Evolutionary conservation across 805 yeast species (phyloP).

Genomic region (Barnettozyma botsteinii): DNA sequence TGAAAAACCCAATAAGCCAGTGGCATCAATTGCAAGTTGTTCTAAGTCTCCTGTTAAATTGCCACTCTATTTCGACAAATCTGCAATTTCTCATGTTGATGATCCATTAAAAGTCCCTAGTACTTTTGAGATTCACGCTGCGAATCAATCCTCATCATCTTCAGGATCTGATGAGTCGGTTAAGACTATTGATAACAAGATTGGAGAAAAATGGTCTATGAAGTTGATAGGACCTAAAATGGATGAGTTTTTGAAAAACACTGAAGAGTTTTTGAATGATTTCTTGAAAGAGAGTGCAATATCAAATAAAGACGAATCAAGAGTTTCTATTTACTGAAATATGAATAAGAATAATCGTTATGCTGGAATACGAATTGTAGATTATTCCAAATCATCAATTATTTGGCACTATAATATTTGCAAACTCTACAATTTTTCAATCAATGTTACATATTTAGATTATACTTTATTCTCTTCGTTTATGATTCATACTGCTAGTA

Average conservation of each 20-base stretch:
- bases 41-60: not conserved
- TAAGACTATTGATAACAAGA: too few relatives aligned
- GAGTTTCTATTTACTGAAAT: too few relatives aligned
- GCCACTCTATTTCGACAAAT: not conserved
- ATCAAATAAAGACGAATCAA: too few relatives aligned
- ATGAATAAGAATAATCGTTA: too few relatives aligned
- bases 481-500: too few relatives aligned
- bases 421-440: too few relatives aligned
- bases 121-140: not conserved
- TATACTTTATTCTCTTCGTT: too few relatives aligned
- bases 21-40: not conserved
- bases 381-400: too few relatives aligned
- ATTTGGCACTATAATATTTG: too few relatives aligned
- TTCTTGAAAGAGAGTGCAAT: not conserved
- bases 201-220: not conserved
- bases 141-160: not conserved
- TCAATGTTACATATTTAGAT: too few relatives aligned
- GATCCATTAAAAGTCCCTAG: constrained; percentile 4
- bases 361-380: too few relatives aligned
- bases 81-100: constrained; percentile 5
- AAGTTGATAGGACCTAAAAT: not conserved
- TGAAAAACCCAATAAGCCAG: not conserved
- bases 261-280: constrained; percentile 1
- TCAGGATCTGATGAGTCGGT: not conserved
- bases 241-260: constrained; percentile 5